Evolutionary conservation across 2,329 filamentous ascomycete species (phyloP).

Genomic region (Sporothrix luriei): DNA sequence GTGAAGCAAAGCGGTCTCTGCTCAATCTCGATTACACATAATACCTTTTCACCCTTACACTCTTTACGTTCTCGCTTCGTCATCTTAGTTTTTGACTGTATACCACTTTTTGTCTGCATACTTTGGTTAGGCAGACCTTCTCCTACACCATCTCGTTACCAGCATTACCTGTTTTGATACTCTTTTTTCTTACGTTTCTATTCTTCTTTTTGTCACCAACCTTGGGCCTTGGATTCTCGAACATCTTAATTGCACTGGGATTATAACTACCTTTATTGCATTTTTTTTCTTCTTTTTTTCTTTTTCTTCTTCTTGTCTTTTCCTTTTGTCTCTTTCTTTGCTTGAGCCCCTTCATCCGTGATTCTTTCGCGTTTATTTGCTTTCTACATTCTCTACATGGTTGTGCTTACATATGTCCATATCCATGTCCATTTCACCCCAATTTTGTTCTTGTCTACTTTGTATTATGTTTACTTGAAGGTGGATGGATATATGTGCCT

Average conservation of each 20-base stretch:
- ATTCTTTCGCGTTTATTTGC: neutral
- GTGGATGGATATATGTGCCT: neutral
- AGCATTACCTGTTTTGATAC: neutral
- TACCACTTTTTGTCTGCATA: neutral
- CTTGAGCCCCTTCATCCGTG: neutral
- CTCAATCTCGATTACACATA: neutral
- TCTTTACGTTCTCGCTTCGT: neutral
- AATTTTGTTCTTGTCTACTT: neutral
- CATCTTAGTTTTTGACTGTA: slow-evolving; percentile 10
- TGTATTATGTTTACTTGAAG: neutral
- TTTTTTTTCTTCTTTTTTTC: neutral
- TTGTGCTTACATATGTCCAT: slow-evolving; percentile 23
- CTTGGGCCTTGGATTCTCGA: neutral
- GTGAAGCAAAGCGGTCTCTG: neutral
- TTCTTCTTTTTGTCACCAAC: neutral
- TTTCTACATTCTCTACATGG: slow-evolving; percentile 13
- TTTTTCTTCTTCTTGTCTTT: neutral
- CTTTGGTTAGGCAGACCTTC: neutral
- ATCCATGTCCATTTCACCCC: neutral
- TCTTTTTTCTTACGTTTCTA: slow-evolving; percentile 10
- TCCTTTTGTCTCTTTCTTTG: neutral
- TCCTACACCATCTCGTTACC: neutral
- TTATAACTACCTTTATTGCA: slow-evolving; percentile 10
- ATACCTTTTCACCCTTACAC: slow-evolving; percentile 7
- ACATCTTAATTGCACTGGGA: slow-evolving; percentile 9